Evolutionary conservation across 371 early-diverging fungal species (phyloP), one percentile per base, ranked within the genome.

Genomic region (Mucor racemosus): DNA sequence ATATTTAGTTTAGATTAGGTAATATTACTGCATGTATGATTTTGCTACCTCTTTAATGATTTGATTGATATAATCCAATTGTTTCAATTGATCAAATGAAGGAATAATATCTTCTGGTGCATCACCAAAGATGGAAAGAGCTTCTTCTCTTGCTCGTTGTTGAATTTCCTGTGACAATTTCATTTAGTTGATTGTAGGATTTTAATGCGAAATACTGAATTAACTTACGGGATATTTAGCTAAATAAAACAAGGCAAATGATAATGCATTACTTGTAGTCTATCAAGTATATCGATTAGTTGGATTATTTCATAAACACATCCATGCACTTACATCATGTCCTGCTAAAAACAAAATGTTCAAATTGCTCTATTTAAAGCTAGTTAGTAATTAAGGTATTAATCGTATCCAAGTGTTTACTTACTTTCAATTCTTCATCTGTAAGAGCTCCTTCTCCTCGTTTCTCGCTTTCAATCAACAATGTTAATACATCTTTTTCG

Each of bases 1-100:
- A 36, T 9, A 36, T 9, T 36, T 36, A 36, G 36, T 48, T 11
- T 4, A n/a, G 19, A 19, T 8, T 7, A 48, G 21, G 26, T 15
- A 17, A 3, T 48, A 13, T 7, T 4, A 36, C 14, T 13, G 7
- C 13, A 50, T 21, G 11, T 26, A 19, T 5, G 21, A n/a, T n/a
- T 26, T 7, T 2, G 13, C 9, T 56, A 19, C 17, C 50, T 71
- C 72, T 67, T 72, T 72, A 46, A 84, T 76, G 36, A 83, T 71
- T 60, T 69, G 69, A 60, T 82, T 78, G n/a, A 82, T 40, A 59
- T 85, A 84, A n/a, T 68, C 66, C 60, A 88, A 67, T 42, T 81
- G 62, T 10, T 65, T 57, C 14, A 77, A 62, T 62, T 85, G 75
- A 44, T 79, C 78, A 42, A 72, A 64, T 19, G 76, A 68, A 9